Base-by-base conservation (phyloP, 202 grass and related monocot species). In the Saccharum hybrid region DNA sequence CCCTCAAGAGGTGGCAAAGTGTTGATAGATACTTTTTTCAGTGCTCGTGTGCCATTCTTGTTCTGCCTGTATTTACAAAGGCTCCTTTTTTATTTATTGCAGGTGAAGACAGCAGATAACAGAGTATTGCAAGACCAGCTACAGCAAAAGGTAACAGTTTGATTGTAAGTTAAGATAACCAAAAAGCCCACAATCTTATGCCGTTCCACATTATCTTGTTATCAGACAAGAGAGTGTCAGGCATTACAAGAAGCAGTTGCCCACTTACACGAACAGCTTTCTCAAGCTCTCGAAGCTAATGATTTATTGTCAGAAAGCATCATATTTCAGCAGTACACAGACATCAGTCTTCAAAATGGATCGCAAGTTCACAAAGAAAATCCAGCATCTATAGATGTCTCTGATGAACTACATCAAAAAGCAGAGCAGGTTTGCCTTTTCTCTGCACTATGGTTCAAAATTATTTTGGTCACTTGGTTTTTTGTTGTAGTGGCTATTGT, bases 31-130 rank as follows among this genome's bases (percentile, higher is more conserved):
- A 30, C 23, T 19, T 80, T 9, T 15, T 41, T 6, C 34, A 26
- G 54, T 76, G 13, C 36, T 46, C 0, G 2, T 86, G 37, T 68
- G 26, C 5, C 22, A 37, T 79, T 62, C 11, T 62, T 21, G 22
- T 23, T 63, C 23, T 84, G 5, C 61, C 10, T 63, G 13, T 76
- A 56, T 73, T 37, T 42, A 14, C 62, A 38, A 66, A 34, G 31
- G n/a, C 5, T 65, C 34, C 13, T 61, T 90, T 38, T 84, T 41
- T 49, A 66, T 83, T 81, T 60, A 68, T 84, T 89, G 46, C 69
- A 92, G 87, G 88, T 94, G 39, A 97, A 90, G 68, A 90, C 81
- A 87, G 86, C 90, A 62, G 94, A 94, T 90, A 94, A 94, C 86
- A 94, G 83, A 89, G 68, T 97, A 86, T 84, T 92, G 73, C 90